Evolutionary conservation across 345 rosid species (phyloP).

Genomic region (Bretschneidera sinensis): DNA sequence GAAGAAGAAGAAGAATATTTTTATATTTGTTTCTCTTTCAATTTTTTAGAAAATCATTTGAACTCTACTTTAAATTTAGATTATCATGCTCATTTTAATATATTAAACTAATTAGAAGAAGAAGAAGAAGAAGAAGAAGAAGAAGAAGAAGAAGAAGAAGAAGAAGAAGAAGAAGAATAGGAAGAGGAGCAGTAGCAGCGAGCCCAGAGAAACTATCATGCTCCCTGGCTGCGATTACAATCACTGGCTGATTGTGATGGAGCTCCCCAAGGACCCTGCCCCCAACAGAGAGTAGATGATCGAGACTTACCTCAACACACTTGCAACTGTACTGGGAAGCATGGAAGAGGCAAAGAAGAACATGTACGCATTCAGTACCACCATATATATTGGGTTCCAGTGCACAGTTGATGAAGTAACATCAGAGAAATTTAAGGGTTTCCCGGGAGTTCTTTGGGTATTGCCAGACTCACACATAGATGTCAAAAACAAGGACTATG

Average conservation of each 20-base stretch:
- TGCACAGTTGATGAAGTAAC: constrained; percentile 82
- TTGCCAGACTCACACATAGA: constrained; percentile 94
- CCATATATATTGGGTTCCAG: constrained; percentile 91
- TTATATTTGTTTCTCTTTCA: too few species aligned
- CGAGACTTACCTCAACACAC: constrained; percentile 82
- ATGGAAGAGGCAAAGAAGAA: constrained; percentile 99
- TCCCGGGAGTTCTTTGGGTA: constrained; percentile 98
- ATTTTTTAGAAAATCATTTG: too few species aligned
- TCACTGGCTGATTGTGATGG: constrained; percentile 97
- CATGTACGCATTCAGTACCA: constrained; percentile 91
- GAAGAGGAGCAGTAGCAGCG: constrained; percentile 58
- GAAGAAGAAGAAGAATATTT: too few species aligned
- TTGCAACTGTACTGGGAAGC: constrained; percentile 85
- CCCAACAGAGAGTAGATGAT: constrained; percentile 93
- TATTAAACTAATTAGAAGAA: too few species aligned
- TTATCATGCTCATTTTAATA: too few species aligned
- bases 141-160: too few species aligned
- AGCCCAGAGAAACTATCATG: constrained; percentile 89
- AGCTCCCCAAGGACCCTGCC: constrained; percentile 92
- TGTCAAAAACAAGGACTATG: constrained; percentile 95
- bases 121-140: too few species aligned
- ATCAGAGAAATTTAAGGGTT: constrained; percentile 87
- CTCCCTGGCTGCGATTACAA: constrained; percentile 90
- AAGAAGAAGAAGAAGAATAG: too few species aligned
- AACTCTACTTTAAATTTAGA: too few species aligned